Evolutionary conservation across 768 basidiomycete genomes (phyloP).

Genomic region (Termitomyces sp.): DNA sequence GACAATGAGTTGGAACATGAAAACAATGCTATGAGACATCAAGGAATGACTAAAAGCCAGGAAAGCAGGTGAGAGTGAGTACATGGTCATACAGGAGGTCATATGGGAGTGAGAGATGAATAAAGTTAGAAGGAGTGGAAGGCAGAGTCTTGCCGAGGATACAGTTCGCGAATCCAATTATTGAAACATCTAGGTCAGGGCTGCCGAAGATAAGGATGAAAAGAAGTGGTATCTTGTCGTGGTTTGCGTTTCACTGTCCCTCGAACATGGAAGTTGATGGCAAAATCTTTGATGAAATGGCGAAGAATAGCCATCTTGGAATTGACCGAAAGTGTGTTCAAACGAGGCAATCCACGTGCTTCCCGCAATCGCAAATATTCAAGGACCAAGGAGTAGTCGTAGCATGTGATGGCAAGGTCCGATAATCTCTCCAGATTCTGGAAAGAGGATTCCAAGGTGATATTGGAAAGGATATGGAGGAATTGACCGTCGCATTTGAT

Average conservation of each 20-base stretch:
- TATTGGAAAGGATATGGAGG: constrained; percentile 9
- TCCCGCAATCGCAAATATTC: constrained; percentile 12
- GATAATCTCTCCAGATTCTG: constrained; percentile 5
- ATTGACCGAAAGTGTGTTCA: constrained; percentile 13
- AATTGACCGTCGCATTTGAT: constrained; percentile 13
- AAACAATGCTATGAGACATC: neutral
- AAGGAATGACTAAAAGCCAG: neutral
- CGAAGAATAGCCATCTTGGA: constrained; percentile 13
- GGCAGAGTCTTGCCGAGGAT: neutral
- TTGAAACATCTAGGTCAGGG: neutral
- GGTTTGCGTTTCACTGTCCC: neutral
- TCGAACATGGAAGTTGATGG: constrained; percentile 3
- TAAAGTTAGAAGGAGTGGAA: neutral
- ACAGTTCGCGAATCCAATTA: neutral
- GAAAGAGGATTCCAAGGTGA: constrained; percentile 1
- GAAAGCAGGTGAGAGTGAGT: neutral
- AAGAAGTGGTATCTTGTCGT: neutral
- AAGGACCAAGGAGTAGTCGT: constrained; percentile 11
- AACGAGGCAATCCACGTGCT: constrained; percentile 8
- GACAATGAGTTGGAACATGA: neutral
- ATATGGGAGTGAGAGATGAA: neutral
- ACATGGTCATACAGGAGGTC: neutral
- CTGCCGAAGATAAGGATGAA: neutral
- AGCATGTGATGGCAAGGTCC: constrained; percentile 13
- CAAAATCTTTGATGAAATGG: constrained; percentile 8